Evolutionary conservation across 1,284 basidiomycete genomes (phyloP), one percentile per base, ranked within the genome.

Genomic region (Leccinum holopus): DNA sequence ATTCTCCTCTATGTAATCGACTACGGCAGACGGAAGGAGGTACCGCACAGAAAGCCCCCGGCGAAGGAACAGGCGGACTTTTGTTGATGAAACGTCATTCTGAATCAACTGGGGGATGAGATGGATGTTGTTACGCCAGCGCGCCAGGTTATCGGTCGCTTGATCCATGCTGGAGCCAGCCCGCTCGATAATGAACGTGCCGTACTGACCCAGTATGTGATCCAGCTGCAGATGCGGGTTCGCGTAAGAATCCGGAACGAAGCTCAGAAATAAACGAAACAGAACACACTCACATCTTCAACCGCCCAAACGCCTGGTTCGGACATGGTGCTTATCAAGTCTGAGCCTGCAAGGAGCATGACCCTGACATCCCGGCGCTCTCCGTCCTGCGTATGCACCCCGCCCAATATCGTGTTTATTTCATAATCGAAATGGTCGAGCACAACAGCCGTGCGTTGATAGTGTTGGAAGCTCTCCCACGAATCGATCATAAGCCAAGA

Each of bases 221-320:
- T 97, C 95, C 58, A 99, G 83, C 92, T 97, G 68, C 62, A 39
- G 33, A 63, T 35, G 25, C 51, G 14, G 47, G 52, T 67, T 57
- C 53, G 62, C 58, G 56, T 66, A 57, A 74, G 62, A 47, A 67
- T 57, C 62, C 61, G 61, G 57, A 62, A 66, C 57, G 56, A 60
- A 39, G 56, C 57, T 21, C 58, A 58, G 62, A 37, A 35, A 58
- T 53, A 30, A 59, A 62, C 60, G 35, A 57, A 37, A 52, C 41
- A 51, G 56, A 57, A 44, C 53, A 63, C 47, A 81, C 88, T 75
- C 69, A 96, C 92, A 84, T 99, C 97, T 63, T 87, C 84, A 70
- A 95, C 90, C 59, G 91, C 89, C 97, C 97, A 99, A 25, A 99
- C 95, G 14, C 97, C 97, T n/a, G 95, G 95, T 78, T 98, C 95